A percentile compares a stretch with the other conserved stretches of the same genome.
These are phyloP conservation scores for Citrus reticulata DNA, from an alignment of 345 rosid genomes.

Conservation along the genomic window DNA sequence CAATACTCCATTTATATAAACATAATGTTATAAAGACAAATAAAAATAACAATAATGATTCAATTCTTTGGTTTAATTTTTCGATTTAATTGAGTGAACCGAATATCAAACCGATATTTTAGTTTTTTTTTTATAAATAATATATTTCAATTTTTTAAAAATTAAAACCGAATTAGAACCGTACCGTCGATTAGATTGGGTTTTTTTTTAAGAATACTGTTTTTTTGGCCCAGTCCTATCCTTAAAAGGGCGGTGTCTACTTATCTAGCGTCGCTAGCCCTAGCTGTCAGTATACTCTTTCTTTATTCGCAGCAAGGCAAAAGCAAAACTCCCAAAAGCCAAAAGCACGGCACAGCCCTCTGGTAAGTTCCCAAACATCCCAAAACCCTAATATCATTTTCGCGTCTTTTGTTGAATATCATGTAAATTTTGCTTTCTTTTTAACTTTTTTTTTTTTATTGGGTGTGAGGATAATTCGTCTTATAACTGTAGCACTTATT, in stretches of 20 bases:
- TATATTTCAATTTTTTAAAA: fast-evolving
- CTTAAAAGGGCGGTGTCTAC: too few relatives aligned
- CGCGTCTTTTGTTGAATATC: not conserved
- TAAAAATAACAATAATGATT: fast-evolving
- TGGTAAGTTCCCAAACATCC: not conserved
- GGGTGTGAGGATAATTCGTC: not conserved
- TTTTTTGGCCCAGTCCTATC: too few relatives aligned
- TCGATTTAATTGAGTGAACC: fast-evolving
- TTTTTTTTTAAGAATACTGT: too few relatives aligned
- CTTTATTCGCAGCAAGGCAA: not conserved
- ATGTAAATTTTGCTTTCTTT: not conserved
- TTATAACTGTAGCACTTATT: not conserved
- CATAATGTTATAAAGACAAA: too few relatives aligned
- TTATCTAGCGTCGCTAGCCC: not conserved
- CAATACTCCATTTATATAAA: too few relatives aligned
- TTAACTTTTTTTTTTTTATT: not conserved
- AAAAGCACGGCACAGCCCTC: not conserved
- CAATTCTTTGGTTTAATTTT: fast-evolving
- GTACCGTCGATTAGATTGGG: too few relatives aligned
- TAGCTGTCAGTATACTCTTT: not conserved
- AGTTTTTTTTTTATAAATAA: too few relatives aligned
- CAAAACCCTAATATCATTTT: not conserved
- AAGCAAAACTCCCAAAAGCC: not conserved
- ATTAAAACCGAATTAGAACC: too few relatives aligned
- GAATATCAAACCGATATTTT: too few relatives aligned